Evolutionary conservation across 306 rosid genomes (phyloP).

Genomic region (Notholithocarpus densiflorus): DNA sequence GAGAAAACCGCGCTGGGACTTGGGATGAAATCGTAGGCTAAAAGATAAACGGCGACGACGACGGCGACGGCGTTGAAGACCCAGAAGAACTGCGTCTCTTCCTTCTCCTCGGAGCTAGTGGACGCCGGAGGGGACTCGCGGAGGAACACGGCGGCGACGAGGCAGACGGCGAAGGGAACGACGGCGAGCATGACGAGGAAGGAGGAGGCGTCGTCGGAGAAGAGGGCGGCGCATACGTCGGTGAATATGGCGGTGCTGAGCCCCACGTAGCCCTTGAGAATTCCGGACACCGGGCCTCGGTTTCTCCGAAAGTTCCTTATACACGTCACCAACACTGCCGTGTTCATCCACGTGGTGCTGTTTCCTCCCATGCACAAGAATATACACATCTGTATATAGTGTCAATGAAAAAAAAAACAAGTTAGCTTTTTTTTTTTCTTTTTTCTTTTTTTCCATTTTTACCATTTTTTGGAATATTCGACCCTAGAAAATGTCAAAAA

Average conservation of each 20-base stretch:
- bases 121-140: slow-evolving; percentile 50
- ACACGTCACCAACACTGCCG: slow-evolving; percentile 80
- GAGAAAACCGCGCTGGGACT: slow-evolving; percentile 42
- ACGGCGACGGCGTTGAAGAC: slow-evolving; percentile 62
- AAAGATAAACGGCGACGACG: slow-evolving; percentile 56
- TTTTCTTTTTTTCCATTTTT: neutral
- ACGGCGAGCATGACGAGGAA: slow-evolving; percentile 73
- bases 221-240: slow-evolving; percentile 62
- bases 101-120: slow-evolving; percentile 31
- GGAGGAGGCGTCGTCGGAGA: slow-evolving; percentile 51
- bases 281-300: slow-evolving; percentile 87
- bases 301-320: slow-evolving; percentile 70
- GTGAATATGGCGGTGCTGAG: slow-evolving; percentile 97
- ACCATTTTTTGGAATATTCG: neutral
- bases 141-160: slow-evolving; percentile 74
- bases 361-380: slow-evolving; percentile 92
- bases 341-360: slow-evolving; percentile 99
- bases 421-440: neutral
- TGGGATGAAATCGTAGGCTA: slow-evolving; percentile 50
- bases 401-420: neutral
- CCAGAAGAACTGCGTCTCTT: slow-evolving; percentile 58
- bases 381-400: slow-evolving; percentile 58
- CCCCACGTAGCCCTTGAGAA: slow-evolving; percentile 76
- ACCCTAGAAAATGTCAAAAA: too few relatives aligned
- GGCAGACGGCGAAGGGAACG: slow-evolving; percentile 65